These are phyloP conservation scores for Adansonia grandidieri DNA, from an alignment of 441 rosid genomes.

Conservation along the genomic window DNA sequence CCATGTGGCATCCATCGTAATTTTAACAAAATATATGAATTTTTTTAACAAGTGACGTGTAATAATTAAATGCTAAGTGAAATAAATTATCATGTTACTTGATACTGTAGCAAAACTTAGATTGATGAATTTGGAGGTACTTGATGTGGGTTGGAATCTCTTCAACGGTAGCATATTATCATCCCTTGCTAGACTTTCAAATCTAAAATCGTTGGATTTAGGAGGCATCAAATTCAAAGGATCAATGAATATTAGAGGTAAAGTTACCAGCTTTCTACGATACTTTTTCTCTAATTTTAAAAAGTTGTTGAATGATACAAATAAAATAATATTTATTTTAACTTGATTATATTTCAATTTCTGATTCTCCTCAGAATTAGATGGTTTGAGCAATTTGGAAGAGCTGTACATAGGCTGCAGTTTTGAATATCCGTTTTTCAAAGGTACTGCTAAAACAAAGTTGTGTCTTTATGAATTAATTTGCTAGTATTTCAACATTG, in stretches of 20 bases:
- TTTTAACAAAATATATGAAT: too few relatives aligned
- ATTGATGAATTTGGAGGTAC: slow-evolving; percentile 13
- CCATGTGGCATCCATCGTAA: too few relatives aligned
- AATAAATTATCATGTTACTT: not conserved
- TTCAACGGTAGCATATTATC: not conserved
- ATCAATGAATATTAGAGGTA: not conserved
- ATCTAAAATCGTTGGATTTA: not conserved
- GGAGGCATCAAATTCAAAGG: not conserved
- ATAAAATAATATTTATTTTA: too few relatives aligned
- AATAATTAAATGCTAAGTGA: not conserved
- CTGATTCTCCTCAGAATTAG: not conserved
- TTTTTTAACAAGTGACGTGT: not conserved
- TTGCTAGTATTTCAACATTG: not conserved
- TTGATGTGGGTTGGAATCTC: not conserved
- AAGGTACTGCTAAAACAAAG: not conserved
- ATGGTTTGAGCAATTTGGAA: not conserved
- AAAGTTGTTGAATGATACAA: too few relatives aligned
- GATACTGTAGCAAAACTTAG: not conserved
- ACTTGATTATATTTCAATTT: not conserved
- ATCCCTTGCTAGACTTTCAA: not conserved
- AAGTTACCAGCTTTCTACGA: not conserved
- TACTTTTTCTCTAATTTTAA: too few relatives aligned
- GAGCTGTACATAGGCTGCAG: not conserved
- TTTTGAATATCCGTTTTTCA: not conserved
- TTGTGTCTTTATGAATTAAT: not conserved